Percentiles rank a stretch among this genome's conserved stretches.
phyloP scores from a whole-genome alignment of 371 early-diverging fungal genomes.

The Chytridium lagenaria region DNA sequence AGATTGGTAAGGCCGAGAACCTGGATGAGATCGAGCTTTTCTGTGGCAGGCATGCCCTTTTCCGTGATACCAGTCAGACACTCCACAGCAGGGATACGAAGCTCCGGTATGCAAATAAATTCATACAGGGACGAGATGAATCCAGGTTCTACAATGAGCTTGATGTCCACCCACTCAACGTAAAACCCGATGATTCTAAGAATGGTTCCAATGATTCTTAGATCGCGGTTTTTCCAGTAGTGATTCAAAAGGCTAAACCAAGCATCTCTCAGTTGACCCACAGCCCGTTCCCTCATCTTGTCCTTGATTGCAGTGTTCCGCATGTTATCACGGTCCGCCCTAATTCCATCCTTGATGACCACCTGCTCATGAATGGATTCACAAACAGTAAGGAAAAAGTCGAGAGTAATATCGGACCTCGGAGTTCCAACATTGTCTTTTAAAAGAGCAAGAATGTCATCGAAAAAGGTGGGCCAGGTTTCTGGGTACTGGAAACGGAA shows the following conservation, averaged over 20 bases:
- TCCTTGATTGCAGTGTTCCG: conserved; percentile 89
- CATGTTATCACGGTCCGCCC: conserved; percentile 72
- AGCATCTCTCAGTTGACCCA: conserved; percentile 72
- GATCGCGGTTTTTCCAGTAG: conserved; percentile 53
- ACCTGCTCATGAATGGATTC: conserved; percentile 90
- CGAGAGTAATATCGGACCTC: conserved; percentile 60
- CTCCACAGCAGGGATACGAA: conserved; percentile 78
- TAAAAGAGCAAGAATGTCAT: conserved; percentile 78
- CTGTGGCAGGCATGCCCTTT: conserved; percentile 91
- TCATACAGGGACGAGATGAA: conserved; percentile 81
- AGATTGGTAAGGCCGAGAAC: conserved; percentile 74
- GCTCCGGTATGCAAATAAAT: conserved; percentile 61
- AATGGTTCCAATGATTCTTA: conserved; percentile 39
- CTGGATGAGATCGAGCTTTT: conserved; percentile 86
- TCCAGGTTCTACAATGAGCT: conserved; percentile 79
- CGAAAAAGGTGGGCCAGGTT: conserved; percentile 86
- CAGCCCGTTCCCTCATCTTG: conserved; percentile 85
- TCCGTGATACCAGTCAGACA: conserved; percentile 84
- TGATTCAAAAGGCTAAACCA: conserved; percentile 77
- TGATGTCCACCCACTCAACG: conserved; percentile 92
- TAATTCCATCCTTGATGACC: conserved; percentile 75
- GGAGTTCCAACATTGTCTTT: conserved; percentile 45
- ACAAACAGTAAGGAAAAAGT: conserved; percentile 82
- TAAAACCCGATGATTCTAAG: conserved; percentile 61
- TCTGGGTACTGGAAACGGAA: conserved; percentile 78